Base-by-base conservation (phyloP, 148 eudicot species). In the Rhododendron ferrugineum region DNA sequence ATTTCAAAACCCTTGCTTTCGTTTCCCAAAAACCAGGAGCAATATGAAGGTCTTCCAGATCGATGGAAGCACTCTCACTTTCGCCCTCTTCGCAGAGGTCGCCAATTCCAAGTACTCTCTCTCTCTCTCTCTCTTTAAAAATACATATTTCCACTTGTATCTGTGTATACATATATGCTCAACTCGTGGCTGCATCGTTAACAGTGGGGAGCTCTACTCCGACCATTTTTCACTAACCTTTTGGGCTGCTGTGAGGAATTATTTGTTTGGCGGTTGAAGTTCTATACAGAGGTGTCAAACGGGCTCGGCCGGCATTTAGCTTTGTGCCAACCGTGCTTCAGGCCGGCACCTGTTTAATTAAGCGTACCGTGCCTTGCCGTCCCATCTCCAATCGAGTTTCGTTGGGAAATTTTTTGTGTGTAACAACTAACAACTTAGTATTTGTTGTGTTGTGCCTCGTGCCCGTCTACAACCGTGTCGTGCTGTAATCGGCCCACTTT, bases 1-100 rank as follows among this genome's bases (percentile, higher is more conserved):
- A 36, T 15, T 74, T 74, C 23, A 34, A 74, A 74, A 36, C 78
- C 78, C 23, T 74, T 18, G 46, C 44, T 36, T 36, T 36, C 44
- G 28, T 80, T 52, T 62, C 52, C 81, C 46, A 18, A 30, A 28
- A 20, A 3, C 23, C 4, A 28, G 68, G 90, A 73, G 88, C 18
- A 9, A 56, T 8, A 95, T 95, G 98, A 92, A 95, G 93, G 88
- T 84, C 42, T 93, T 92, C 78, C 86, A 92, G n/a, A 34, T 95
- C 83, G 90, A 86, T 62, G 92, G 88, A 78, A 87, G 66, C 88
- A 91, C 90, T 40, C 90, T 95, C 80, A 82, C 90, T 78, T 88
- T 93, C 46, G 89, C 94, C 73, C 96, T 95, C 84, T 95, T 91
- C 92, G 85, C 82, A 15, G 94, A 92, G 32, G 98, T 95, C 89